Percentiles rank a stretch among this genome's conserved stretches.
phyloP scores from a whole-genome alignment of 805 yeast genomes.

The Candida coleopterorum region DNA sequence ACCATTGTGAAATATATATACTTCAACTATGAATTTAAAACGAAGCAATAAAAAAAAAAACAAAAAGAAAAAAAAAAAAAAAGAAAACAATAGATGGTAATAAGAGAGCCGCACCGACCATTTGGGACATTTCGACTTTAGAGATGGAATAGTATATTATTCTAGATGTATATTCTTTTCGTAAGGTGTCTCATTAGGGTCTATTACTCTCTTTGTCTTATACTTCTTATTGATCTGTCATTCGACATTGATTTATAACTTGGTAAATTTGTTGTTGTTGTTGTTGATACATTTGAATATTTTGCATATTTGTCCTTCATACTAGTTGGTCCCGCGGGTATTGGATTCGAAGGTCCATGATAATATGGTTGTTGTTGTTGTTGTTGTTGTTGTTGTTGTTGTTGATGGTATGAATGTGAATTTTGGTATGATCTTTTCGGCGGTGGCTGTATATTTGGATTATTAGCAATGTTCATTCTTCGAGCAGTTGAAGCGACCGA shows the following conservation, averaged over 20 bases:
- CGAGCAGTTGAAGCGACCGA: conserved; percentile 36
- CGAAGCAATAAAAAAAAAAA: neutral
- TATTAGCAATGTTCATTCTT: conserved; percentile 17
- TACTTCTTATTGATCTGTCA: conserved; percentile 9
- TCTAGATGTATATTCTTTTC: too few species aligned
- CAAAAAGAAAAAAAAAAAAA: neutral
- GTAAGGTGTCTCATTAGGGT: too few species aligned
- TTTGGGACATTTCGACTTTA: neutral
- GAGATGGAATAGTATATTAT: too few species aligned
- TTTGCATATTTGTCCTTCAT: conserved; percentile 21
- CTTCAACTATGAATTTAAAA: neutral
- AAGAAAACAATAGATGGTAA: neutral
- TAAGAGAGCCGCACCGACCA: too few species aligned
- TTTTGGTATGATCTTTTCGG: conserved; percentile 1
- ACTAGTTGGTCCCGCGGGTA: conserved; percentile 1
- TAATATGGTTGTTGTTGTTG: neutral
- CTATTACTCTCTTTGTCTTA: conserved; percentile 6
- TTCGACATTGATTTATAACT: conserved; percentile 3
- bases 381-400: conserved; percentile 29
- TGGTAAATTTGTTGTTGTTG: neutral
- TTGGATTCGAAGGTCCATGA: neutral
- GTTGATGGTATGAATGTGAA: conserved; percentile 9
- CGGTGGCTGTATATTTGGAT: conserved; percentile 12
- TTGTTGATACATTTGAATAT: conserved; percentile 8
- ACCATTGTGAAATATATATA: conserved; percentile 12